Evolutionary conservation across 169 alveolate genomes (phyloP).

Genomic region (Plasmodium vinckei): DNA sequence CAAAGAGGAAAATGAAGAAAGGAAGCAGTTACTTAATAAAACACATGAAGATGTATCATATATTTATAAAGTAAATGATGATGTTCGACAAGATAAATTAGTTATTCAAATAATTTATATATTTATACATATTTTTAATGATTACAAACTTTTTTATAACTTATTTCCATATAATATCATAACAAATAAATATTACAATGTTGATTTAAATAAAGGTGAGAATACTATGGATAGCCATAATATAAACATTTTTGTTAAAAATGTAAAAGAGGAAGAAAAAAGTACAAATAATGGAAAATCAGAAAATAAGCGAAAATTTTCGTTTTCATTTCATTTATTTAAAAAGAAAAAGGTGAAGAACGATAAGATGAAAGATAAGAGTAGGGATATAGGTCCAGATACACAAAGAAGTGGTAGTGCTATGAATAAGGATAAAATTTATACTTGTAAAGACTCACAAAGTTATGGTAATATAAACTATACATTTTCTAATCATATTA

Average conservation of each 20-base stretch:
- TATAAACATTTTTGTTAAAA: not conserved
- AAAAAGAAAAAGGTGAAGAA: slow-evolving; percentile 7
- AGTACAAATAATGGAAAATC: slow-evolving; percentile 30
- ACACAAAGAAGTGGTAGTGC: not conserved
- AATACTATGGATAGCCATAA: not conserved
- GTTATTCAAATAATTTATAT: slow-evolving; percentile 86
- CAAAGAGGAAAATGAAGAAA: not conserved
- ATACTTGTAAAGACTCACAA: not conserved
- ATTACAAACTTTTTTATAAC: slow-evolving; percentile 83
- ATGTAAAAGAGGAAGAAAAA: not conserved
- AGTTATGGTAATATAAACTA: not conserved
- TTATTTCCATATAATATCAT: slow-evolving; percentile 82
- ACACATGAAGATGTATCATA: slow-evolving; percentile 69
- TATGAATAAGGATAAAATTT: not conserved
- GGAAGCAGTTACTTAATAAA: not conserved
- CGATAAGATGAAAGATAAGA: not conserved
- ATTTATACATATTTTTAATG: slow-evolving; percentile 82
- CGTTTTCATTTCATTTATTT: slow-evolving; percentile 67
- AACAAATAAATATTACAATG: slow-evolving; percentile 69
- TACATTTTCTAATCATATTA: not conserved
- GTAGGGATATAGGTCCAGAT: not conserved
- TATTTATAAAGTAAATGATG: slow-evolving; percentile 90
- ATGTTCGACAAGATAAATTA: slow-evolving; percentile 89
- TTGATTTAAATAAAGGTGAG: slow-evolving; percentile 26
- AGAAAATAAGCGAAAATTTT: slow-evolving; percentile 77